Base-by-base conservation (phyloP, 139 green algal species). In the Ettlia oleoabundans region DNA sequence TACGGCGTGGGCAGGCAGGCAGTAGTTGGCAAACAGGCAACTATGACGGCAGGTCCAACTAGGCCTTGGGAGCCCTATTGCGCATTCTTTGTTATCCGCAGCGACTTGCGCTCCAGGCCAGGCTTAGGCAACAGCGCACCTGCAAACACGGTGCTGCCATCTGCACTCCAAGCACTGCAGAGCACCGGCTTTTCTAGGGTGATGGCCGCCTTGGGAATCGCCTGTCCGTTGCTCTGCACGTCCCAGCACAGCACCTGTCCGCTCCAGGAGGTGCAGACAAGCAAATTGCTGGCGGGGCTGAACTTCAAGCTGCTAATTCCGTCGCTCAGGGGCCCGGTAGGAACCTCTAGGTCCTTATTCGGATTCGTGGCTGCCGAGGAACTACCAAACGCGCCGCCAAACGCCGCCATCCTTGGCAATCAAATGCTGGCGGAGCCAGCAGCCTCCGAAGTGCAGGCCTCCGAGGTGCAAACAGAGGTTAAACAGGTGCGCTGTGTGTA, bases 221-320 rank as follows among this genome's bases (percentile, higher is more conserved):
- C 89, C 69, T 92, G 87, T 22, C 92, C 95, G 13, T 86, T 93
- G 15, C 69, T 30, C 74, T 90, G 86, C 28, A 91, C 87, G 53
- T 97, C 93, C 83, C 91, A 97, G 78, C 92, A 97, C 51, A 91
- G 87, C 40, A 93, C 92, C 77, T 95, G 92, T 24, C 70, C 78
- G 32, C 64, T 84, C 83, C 84, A 90, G 2, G 90, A 97, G 0
- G 95, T 98, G 15, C 94, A 94, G 2, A 96, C 89, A 19, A 99
- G 90, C 51, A 93, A 89, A 86, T 99, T 98, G 53, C 93, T 90
- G 19, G 69, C 83, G 43, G 94, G 92, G 82, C 92, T 98, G 78
- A 96, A 99, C 28, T 67, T 75, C 3, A 99, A 28, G 84, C 90
- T 96, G 67, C 86, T 93, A 26, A 99, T 92, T 28, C 94, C 91